Evolutionary conservation across 768 basidiomycete genomes (phyloP).

Genomic region (Russula sp.): DNA sequence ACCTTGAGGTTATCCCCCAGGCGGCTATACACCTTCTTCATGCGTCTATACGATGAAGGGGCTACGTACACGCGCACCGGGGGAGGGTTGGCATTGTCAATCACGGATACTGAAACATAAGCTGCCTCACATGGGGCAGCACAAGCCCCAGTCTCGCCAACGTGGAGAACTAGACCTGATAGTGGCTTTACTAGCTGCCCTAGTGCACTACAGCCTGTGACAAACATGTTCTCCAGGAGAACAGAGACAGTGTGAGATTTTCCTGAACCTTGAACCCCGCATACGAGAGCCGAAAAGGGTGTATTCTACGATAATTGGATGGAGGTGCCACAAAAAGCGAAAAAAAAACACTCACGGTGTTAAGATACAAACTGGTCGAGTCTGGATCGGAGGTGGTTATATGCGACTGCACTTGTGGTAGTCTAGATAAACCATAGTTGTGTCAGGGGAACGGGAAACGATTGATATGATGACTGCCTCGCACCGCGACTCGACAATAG

Average conservation of each 20-base stretch:
- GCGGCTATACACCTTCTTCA: conserved; percentile 44
- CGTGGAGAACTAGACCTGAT: conserved; percentile 59
- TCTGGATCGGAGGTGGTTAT: neutral
- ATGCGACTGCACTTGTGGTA: neutral
- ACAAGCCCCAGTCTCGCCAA: conserved; percentile 55
- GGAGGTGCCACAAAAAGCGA: neutral
- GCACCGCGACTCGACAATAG: conserved; percentile 10
- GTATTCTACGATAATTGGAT: conserved; percentile 42
- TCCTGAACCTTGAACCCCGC: conserved; percentile 70
- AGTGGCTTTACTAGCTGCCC: conserved; percentile 50
- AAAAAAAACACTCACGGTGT: conserved; percentile 41
- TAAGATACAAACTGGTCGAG: conserved; percentile 48
- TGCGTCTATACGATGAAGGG: conserved; percentile 51
- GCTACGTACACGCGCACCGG: conserved; percentile 49
- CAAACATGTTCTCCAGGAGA: conserved; percentile 62
- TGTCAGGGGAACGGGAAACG: neutral
- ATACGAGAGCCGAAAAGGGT: conserved; percentile 67
- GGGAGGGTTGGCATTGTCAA: conserved; percentile 27
- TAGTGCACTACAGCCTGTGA: conserved; percentile 41
- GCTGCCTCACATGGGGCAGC: conserved; percentile 61
- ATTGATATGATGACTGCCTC: neutral
- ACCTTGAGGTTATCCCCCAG: conserved; percentile 41
- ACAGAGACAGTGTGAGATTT: conserved; percentile 69
- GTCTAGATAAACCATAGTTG: neutral
- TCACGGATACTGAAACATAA: conserved; percentile 29